A percentile compares a stretch with the other conserved stretches of the same genome.
phyloP scores from a whole-genome alignment of 2,329 filamentous ascomycete genomes.

The Aspergillus ochraceus region DNA sequence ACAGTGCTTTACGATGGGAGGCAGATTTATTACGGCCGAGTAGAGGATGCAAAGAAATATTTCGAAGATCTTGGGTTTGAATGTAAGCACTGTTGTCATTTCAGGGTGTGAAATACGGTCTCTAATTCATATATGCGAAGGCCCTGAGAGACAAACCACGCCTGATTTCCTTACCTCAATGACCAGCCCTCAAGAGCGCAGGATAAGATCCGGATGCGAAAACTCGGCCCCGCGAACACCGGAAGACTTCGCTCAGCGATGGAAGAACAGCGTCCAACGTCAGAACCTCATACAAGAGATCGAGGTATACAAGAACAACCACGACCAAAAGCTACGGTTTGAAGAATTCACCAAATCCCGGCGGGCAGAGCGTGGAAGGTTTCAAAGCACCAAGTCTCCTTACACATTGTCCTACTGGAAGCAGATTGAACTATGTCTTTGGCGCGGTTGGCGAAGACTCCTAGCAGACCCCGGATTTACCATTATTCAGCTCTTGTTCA shows the following conservation, averaged over 20 bases:
- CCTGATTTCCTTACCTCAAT: constrained; percentile 15
- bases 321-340: not conserved
- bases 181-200: not conserved
- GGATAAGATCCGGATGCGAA: not conserved
- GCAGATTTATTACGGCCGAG: not conserved
- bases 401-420: not conserved
- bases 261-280: not conserved
- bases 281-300: not conserved
- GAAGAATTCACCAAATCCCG: not conserved
- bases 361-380: not conserved
- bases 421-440: not conserved
- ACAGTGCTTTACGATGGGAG: not conserved
- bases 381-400: not conserved
- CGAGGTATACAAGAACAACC: not conserved
- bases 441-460: not conserved
- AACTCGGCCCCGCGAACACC: not conserved
- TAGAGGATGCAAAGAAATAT: not conserved
- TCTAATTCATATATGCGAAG: not conserved
- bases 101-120: not conserved
- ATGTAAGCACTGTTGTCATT: not conserved
- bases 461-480: not conserved
- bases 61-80: not conserved
- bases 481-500: not conserved
- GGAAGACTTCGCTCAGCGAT: not conserved
- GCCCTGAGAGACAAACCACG: constrained; percentile 6